phyloP scores from a whole-genome alignment of 2,329 filamentous ascomycete species.

The Raffaelea deltoideospora region DNA sequence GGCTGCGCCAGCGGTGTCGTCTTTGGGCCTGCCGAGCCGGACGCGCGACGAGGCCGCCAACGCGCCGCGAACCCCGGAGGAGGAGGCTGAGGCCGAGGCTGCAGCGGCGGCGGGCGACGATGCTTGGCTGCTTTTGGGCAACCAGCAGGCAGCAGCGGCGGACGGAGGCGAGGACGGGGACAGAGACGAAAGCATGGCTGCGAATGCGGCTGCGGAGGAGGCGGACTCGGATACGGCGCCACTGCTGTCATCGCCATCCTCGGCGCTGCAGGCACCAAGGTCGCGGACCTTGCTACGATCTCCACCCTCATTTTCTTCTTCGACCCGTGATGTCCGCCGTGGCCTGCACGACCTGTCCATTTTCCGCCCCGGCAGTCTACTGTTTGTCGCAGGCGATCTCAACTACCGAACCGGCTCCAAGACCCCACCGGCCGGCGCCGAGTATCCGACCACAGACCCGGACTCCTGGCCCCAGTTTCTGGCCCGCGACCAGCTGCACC shows the following conservation, averaged over 20 bases:
- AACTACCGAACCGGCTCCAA: slow-evolving; percentile 78
- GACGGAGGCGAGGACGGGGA: slow-evolving; percentile 7
- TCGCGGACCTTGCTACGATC: too few species aligned
- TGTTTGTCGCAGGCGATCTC: slow-evolving; percentile 82
- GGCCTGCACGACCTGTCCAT: slow-evolving; percentile 44
- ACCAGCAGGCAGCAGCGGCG: background rate
- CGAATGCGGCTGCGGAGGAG: too few species aligned
- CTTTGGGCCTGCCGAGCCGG: slow-evolving; percentile 4
- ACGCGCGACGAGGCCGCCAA: slow-evolving; percentile 9
- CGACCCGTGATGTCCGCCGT: slow-evolving; percentile 7
- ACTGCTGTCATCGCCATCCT: too few species aligned
- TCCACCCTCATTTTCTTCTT: too few species aligned
- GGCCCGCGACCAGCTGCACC: slow-evolving; percentile 60
- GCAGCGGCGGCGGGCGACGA: slow-evolving; percentile 9
- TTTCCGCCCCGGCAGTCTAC: slow-evolving; percentile 58
- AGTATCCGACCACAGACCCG: slow-evolving; percentile 43
- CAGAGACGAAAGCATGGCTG: too few species aligned
- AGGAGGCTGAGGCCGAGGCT: slow-evolving; percentile 19
- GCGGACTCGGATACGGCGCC: background rate
- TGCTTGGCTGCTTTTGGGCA: slow-evolving; percentile 18
- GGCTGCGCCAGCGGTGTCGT: background rate
- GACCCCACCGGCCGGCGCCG: slow-evolving; percentile 44
- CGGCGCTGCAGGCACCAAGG: too few species aligned
- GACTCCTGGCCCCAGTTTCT: slow-evolving; percentile 55
- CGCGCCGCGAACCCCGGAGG: slow-evolving; percentile 13